A percentile compares a stretch with the other conserved stretches of the same genome.
Conservation (phyloP, 208 protist species). For the Leishmania guyanensis region DNA sequence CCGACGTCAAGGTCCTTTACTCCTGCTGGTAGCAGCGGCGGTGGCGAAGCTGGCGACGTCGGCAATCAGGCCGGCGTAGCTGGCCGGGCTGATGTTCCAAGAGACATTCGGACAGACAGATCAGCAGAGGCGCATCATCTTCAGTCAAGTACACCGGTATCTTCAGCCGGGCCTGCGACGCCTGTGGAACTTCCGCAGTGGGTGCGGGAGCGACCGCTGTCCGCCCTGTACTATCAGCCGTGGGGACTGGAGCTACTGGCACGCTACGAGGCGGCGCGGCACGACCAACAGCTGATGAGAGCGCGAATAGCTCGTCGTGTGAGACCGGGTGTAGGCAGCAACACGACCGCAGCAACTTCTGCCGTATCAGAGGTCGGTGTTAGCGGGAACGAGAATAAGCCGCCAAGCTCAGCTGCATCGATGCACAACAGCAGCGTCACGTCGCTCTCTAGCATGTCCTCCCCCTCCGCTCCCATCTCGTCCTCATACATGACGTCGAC, state of each 20-base stretch:
- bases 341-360: no score
- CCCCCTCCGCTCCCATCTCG: not conserved
- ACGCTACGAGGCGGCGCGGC: conserved; percentile 28
- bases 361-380: not conserved
- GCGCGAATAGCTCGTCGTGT: not conserved
- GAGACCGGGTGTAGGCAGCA: not conserved
- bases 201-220: conserved; percentile 38
- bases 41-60: not conserved
- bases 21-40: not conserved
- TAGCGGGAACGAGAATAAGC: not conserved
- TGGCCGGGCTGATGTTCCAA: not conserved
- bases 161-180: not conserved
- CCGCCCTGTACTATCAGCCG: conserved; percentile 36
- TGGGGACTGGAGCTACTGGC: conserved; percentile 33
- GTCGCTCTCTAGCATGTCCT: not conserved
- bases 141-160: not conserved
- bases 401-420: not conserved
- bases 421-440: not conserved
- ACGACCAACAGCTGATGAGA: conserved; percentile 15
- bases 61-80: not conserved
- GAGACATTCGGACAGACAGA: not conserved
- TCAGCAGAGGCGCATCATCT: not conserved
- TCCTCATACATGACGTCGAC: not conserved
- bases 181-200: conserved; percentile 30
- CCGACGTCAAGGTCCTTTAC: not conserved